Evolutionary conservation across 306 rosid species (phyloP).

Genomic region (Glycine soja): DNA sequence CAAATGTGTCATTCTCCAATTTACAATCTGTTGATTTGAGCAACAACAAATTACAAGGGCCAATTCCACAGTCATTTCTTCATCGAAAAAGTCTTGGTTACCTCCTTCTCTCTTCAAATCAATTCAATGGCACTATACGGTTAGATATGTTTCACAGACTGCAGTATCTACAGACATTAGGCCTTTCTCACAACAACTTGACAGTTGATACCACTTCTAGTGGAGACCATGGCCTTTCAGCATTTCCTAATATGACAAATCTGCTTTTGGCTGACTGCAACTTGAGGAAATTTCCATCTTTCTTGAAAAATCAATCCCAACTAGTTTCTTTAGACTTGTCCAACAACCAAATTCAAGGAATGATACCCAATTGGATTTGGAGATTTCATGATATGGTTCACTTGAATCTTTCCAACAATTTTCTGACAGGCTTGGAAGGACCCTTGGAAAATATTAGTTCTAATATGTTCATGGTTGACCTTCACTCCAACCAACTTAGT

Average conservation of each 20-base stretch:
- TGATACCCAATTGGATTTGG: constrained; percentile 67
- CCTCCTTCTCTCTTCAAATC: constrained; percentile 51
- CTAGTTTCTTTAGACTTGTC: constrained; percentile 41
- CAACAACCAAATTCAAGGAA: constrained; percentile 46
- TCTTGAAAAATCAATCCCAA: constrained; percentile 46
- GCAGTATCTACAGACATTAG: constrained; percentile 34
- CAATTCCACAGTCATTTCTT: constrained; percentile 40
- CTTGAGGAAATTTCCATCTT: constrained; percentile 34
- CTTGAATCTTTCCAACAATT: constrained; percentile 61
- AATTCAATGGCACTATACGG: constrained; percentile 41
- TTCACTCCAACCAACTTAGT: constrained; percentile 47
- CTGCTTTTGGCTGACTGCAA: constrained; percentile 49
- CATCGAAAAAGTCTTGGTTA: background rate
- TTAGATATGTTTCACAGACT: constrained; percentile 3
- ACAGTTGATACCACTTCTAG: background rate
- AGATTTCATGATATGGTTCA: background rate
- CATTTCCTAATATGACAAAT: background rate
- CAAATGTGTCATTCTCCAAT: background rate
- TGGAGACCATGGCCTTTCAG: background rate
- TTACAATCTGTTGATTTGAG: constrained; percentile 47
- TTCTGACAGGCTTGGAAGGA: constrained; percentile 34
- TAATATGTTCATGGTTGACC: background rate
- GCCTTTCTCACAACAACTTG: constrained; percentile 59
- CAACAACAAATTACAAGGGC: constrained; percentile 52
- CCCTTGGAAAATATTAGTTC: background rate